Evolutionary conservation across 148 eudicot species (phyloP).

Genomic region (Dianthus caryophyllus): DNA sequence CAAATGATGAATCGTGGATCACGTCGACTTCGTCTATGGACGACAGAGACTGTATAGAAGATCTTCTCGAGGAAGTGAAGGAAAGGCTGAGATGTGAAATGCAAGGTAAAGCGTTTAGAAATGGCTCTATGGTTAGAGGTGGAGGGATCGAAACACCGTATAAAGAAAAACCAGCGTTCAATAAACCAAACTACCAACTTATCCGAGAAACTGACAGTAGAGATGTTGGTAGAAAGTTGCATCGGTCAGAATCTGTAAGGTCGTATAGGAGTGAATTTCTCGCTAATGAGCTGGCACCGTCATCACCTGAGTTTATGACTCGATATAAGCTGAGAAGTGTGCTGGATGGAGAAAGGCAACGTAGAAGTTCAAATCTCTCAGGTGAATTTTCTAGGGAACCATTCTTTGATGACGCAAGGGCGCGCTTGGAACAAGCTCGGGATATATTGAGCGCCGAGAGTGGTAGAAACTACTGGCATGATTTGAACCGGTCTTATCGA

Average conservation of each 20-base stretch:
- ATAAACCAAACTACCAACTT: constrained; percentile 55
- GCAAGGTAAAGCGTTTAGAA: constrained; percentile 46
- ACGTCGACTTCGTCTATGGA: constrained; percentile 62
- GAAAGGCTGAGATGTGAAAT: constrained; percentile 66
- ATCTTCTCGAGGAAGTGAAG: constrained; percentile 95
- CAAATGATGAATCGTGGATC: constrained; percentile 62
- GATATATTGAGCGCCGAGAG: constrained; percentile 35
- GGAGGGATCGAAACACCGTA: constrained; percentile 87
- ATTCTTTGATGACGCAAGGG: constrained; percentile 32
- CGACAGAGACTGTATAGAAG: constrained; percentile 75
- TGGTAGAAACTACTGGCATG: constrained; percentile 32
- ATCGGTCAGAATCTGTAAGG: constrained; percentile 77
- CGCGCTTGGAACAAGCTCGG: constrained; percentile 35
- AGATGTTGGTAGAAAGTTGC: constrained; percentile 49
- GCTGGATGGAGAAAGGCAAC: constrained; percentile 44
- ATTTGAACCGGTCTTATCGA: constrained; percentile 48
- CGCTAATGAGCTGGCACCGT: constrained; percentile 36
- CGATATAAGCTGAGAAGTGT: constrained; percentile 64
- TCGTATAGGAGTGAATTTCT: constrained; percentile 58
- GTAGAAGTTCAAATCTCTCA: constrained; percentile 21
- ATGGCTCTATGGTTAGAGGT: constrained; percentile 59
- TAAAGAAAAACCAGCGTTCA: constrained; percentile 53
- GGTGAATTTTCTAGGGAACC: constrained; percentile 32
- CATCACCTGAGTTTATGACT: constrained; percentile 57
- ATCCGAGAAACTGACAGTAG: constrained; percentile 44